Percentiles rank a stretch among this genome's conserved stretches.
phyloP scores from a whole-genome alignment of 192 early-diverging fungal species.

The Rhizophagus sp. region DNA sequence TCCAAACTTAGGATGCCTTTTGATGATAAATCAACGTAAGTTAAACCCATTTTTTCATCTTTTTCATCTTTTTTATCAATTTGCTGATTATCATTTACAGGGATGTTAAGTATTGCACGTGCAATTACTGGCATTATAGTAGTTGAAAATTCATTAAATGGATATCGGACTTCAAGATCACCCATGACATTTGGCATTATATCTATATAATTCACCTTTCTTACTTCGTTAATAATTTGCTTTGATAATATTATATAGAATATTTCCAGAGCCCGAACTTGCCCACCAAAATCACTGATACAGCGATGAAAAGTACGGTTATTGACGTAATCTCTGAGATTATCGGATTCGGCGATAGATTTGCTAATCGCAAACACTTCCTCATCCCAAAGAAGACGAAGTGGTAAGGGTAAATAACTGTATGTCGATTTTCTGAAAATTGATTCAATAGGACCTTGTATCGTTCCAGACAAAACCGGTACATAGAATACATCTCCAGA shows the following conservation, averaged over 20 bases:
- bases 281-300: constrained; percentile 13
- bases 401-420: no score
- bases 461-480: no score
- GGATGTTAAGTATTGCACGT: not conserved
- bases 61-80: not conserved
- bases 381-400: no score
- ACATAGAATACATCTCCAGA: no score
- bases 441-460: no score
- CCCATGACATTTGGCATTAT: no score
- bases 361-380: no score
- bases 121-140: not conserved
- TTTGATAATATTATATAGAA: not conserved
- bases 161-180: not conserved
- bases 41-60: no score
- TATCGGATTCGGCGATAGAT: no score
- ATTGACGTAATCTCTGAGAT: not conserved
- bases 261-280: constrained; percentile 5
- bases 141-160: not conserved
- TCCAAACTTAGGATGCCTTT: not conserved
- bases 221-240: not conserved
- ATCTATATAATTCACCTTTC: not conserved
- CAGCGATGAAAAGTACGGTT: not conserved
- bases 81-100: not conserved
- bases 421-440: no score
- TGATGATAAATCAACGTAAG: not conserved